Evolutionary conservation across 2,329 filamentous ascomycete species (phyloP).

Genomic region (Aspergillus versicolor): DNA sequence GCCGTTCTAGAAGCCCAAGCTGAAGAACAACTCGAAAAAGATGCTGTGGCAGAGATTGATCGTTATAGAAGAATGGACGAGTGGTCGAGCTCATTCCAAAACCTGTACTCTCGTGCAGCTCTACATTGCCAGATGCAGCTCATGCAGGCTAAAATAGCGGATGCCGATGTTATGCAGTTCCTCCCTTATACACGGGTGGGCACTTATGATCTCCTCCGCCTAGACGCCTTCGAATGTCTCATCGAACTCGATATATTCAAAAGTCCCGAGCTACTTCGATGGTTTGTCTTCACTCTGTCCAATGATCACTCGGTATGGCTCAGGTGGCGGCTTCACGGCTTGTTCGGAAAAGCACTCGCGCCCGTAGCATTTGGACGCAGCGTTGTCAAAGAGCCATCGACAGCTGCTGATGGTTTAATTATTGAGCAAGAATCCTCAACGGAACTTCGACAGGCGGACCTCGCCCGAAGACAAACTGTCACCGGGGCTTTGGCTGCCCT

Average conservation of each 20-base stretch:
- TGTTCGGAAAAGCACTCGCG: constrained; percentile 58
- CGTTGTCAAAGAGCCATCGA: constrained; percentile 31
- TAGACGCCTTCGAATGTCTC: constrained; percentile 60
- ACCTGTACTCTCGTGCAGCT: constrained; percentile 62
- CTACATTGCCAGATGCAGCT: constrained; percentile 59
- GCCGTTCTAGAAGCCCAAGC: constrained; percentile 50
- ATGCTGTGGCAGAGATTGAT: constrained; percentile 61
- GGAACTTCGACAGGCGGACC: constrained; percentile 52
- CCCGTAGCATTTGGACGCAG: constrained; percentile 58
- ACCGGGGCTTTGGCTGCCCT: constrained; percentile 59
- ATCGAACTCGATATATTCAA: constrained; percentile 56
- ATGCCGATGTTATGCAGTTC: constrained; percentile 56
- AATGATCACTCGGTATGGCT: constrained; percentile 60
- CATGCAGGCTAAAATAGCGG: constrained; percentile 53
- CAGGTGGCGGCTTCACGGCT: constrained; percentile 51
- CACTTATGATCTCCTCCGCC: constrained; percentile 60
- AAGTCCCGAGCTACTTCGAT: constrained; percentile 53
- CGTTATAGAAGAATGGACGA: constrained; percentile 65
- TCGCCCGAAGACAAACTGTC: constrained; percentile 57
- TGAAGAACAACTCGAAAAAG: constrained; percentile 56
- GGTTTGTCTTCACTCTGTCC: constrained; percentile 57
- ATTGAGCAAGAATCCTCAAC: constrained; percentile 57
- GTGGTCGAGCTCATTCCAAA: constrained; percentile 66
- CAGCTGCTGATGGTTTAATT: constrained; percentile 48
- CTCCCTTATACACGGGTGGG: constrained; percentile 60